These are phyloP conservation scores for Juglanconis sp. DNA, from an alignment of 2,329 filamentous ascomycete genomes.

Conservation along the genomic window DNA sequence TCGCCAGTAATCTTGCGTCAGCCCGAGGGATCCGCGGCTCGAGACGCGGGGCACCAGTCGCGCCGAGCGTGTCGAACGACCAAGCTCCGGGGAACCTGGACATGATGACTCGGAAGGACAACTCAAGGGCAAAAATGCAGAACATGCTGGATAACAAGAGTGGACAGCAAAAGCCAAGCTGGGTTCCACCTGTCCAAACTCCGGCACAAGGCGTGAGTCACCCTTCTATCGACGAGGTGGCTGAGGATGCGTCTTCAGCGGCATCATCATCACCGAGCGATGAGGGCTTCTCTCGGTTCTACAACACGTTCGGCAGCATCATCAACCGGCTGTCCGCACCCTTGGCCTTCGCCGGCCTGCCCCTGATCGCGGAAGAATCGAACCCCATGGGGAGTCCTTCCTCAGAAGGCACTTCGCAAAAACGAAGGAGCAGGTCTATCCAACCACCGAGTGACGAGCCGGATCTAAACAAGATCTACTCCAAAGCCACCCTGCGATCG, in stretches of 20 bases:
- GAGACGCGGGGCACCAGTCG: constrained; percentile 58
- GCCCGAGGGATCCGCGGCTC: constrained; percentile 70
- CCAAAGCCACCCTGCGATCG: constrained; percentile 77
- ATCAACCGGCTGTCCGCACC: constrained; percentile 88
- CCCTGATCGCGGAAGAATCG: constrained; percentile 59
- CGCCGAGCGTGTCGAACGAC: constrained; percentile 70
- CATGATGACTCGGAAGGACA: constrained; percentile 48
- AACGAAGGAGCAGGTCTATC: constrained; percentile 25
- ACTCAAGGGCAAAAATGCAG: constrained; percentile 52
- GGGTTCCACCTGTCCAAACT: constrained; percentile 44
- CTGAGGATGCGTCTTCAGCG: constrained; percentile 27
- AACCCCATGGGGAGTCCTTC: constrained; percentile 26
- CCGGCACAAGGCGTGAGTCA: constrained; percentile 24
- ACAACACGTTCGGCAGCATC: constrained; percentile 83
- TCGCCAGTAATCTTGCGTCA: constrained; percentile 83
- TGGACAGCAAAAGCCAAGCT: constrained; percentile 53
- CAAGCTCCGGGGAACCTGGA: constrained; percentile 70
- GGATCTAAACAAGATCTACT: constrained; percentile 81
- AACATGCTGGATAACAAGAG: constrained; percentile 49
- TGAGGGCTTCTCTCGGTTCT: constrained; percentile 86
- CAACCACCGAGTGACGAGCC: constrained; percentile 51
- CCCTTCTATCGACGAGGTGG: constrained; percentile 24
- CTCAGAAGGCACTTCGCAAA: constrained; percentile 25
- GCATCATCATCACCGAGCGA: constrained; percentile 43
- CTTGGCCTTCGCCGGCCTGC: constrained; percentile 87